Evolutionary conservation across 805 yeast genomes (phyloP).

Genomic region (Teunomyces stri): DNA sequence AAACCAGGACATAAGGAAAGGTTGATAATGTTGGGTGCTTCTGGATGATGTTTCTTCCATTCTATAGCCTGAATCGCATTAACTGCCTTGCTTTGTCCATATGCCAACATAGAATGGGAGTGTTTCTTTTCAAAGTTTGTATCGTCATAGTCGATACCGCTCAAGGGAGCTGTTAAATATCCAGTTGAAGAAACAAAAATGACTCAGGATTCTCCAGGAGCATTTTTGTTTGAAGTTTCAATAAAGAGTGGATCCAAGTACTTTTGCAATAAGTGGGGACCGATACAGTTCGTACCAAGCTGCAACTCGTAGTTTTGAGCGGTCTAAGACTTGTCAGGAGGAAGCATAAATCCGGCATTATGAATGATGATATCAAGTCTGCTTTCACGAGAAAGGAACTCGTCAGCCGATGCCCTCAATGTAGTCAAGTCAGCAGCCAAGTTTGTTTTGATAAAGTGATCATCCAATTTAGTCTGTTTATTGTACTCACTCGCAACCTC

Average conservation of each 20-base stretch:
- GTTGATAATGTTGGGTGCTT: slow-evolving; percentile 25
- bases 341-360: slow-evolving; percentile 35
- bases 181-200: slow-evolving; percentile 47
- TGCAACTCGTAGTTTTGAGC: slow-evolving; percentile 46
- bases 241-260: slow-evolving; percentile 36
- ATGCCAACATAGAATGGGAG: slow-evolving; percentile 15
- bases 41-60: slow-evolving; percentile 32
- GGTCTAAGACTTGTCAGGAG: slow-evolving; percentile 34
- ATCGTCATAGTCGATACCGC: slow-evolving; percentile 36
- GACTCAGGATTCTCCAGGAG: slow-evolving; percentile 31
- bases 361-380: slow-evolving; percentile 22
- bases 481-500: slow-evolving; percentile 18
- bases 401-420: slow-evolving; percentile 24
- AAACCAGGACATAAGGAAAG: slow-evolving; percentile 43
- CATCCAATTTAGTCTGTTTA: slow-evolving; percentile 7
- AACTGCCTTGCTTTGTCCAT: slow-evolving; percentile 47
- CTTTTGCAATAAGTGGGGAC: slow-evolving; percentile 44
- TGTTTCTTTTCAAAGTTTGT: slow-evolving; percentile 18
- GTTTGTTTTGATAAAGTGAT: slow-evolving; percentile 8
- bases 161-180: slow-evolving; percentile 24
- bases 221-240: slow-evolving; percentile 24
- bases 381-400: slow-evolving; percentile 7
- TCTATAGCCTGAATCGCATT: slow-evolving; percentile 32
- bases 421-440: slow-evolving; percentile 11
- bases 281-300: slow-evolving; percentile 47